These are phyloP conservation scores for Wickerhamomyces sydowiorum DNA, from an alignment of 805 yeast genomes.

Conservation along the genomic window DNA sequence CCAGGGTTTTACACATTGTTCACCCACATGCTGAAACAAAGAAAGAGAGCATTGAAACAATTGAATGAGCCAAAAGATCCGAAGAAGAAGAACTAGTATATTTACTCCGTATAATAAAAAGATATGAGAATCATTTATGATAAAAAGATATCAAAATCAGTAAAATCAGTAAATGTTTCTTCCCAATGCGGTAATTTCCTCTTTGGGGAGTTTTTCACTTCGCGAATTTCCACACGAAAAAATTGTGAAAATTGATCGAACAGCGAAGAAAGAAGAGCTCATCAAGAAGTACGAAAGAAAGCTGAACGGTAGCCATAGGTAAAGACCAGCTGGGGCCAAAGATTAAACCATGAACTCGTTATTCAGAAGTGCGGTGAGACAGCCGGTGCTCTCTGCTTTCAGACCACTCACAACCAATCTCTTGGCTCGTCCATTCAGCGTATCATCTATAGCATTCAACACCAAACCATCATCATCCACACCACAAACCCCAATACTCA, in stretches of 20 bases:
- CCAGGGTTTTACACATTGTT: constrained; percentile 87
- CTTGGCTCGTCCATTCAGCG: constrained; percentile 6
- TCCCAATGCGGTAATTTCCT: not conserved
- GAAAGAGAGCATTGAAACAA: constrained; percentile 65
- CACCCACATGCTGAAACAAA: constrained; percentile 84
- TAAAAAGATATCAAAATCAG: too few species aligned
- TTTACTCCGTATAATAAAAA: too few species aligned
- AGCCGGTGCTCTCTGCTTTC: not conserved
- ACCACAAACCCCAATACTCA: not conserved
- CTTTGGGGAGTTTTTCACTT: not conserved
- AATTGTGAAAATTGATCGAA: not conserved
- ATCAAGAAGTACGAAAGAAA: not conserved
- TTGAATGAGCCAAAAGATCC: constrained; percentile 12
- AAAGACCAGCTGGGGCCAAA: too few species aligned
- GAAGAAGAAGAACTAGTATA: too few species aligned
- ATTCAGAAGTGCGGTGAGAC: constrained; percentile 1
- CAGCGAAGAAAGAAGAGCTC: not conserved
- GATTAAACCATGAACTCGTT: constrained; percentile 4
- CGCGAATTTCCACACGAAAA: not conserved
- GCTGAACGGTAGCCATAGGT: too few species aligned
- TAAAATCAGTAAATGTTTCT: too few species aligned
- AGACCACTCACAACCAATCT: not conserved
- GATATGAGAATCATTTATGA: not conserved
- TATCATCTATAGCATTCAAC: constrained; percentile 5
- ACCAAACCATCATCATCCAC: not conserved